Base-by-base conservation (phyloP, 805 yeast species). In the Yamadazyma akitaensis region DNA sequence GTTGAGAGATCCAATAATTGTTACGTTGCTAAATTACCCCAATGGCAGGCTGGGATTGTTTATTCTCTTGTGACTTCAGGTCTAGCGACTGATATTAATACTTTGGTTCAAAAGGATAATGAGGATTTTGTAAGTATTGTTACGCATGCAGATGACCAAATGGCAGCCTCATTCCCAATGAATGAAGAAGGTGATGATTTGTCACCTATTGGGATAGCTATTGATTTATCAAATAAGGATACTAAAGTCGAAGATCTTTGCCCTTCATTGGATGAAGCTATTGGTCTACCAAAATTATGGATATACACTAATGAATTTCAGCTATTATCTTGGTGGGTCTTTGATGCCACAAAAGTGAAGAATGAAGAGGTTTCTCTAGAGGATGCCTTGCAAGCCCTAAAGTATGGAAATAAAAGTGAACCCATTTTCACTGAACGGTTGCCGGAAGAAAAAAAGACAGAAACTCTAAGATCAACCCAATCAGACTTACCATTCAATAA, bases 141-240 rank as follows among this genome's bases (percentile, higher is more conserved):
- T 1, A 67, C 67, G 26, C 82, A 82, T 8, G 62, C 76, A 2
- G 85, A 85, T 54, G 97, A 90, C 57, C 70, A 82, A 3, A 81
- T 80, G 55, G 73, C 86, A 42, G 96, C 96, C 0, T 75, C 80
- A 21, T 68, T 88, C 51, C 96, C 96, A 1, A 68, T 88, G 54
- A 80, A 79, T 57, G 83, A 80, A 8, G 82, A 72, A 2, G 83
- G 77, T 39, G 83, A 77, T 42, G 96, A 88, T 55, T 77, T 85
- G 12, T 76, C 85, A 7, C 82, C 92, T 0, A 67, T 86, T 18
- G 96, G 96, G 5, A 53, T 86, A 10, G 80, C 80, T 0, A 40
- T 88, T 5, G 96, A 88, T 59, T 55, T 82, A 12, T 67, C 75
- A 10, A 67, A 79, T 2, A 61, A 62, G 0, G 72, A 68, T 13